phyloP scores from a whole-genome alignment of 129 eudicot genomes.

The Oenanthe sinensis region DNA sequence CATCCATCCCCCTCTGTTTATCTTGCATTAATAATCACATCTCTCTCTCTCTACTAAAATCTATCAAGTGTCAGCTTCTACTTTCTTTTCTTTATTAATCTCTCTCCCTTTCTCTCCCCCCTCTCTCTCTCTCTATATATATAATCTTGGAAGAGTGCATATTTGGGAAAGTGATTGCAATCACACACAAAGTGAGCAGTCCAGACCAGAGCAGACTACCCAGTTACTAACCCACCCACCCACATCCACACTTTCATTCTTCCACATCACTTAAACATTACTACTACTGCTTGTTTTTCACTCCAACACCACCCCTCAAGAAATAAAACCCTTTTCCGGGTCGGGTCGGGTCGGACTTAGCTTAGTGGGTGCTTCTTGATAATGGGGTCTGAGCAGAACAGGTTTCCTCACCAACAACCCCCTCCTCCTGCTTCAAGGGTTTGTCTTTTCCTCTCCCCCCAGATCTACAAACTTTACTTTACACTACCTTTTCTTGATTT shows the following conservation, averaged over 20 bases:
- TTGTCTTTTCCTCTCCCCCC: no score
- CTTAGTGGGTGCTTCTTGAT: background rate
- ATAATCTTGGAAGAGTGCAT: background rate
- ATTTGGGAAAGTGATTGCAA: background rate
- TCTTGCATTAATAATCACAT: background rate
- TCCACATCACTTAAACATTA: no score
- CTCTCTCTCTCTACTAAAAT: background rate
- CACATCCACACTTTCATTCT: background rate
- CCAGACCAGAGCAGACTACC: no score
- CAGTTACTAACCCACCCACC: background rate
- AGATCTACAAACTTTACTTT: background rate
- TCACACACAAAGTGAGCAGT: background rate
- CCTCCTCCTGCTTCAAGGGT: constrained; percentile 11
- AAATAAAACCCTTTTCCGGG: background rate
- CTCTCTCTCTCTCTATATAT: background rate
- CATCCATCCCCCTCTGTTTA: background rate
- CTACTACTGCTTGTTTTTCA: no score
- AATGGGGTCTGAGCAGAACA: constrained; percentile 14
- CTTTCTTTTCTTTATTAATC: background rate
- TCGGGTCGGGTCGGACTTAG: background rate
- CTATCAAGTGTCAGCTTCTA: constrained; percentile 1
- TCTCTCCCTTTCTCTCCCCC: background rate
- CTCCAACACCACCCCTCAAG: background rate
- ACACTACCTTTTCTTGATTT: background rate
- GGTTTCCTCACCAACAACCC: constrained; percentile 5